A percentile compares a stretch with the other conserved stretches of the same genome.
These are phyloP conservation scores for Wickerhamomyces queroliae DNA, from an alignment of 805 yeast genomes.

Conservation along the genomic window DNA sequence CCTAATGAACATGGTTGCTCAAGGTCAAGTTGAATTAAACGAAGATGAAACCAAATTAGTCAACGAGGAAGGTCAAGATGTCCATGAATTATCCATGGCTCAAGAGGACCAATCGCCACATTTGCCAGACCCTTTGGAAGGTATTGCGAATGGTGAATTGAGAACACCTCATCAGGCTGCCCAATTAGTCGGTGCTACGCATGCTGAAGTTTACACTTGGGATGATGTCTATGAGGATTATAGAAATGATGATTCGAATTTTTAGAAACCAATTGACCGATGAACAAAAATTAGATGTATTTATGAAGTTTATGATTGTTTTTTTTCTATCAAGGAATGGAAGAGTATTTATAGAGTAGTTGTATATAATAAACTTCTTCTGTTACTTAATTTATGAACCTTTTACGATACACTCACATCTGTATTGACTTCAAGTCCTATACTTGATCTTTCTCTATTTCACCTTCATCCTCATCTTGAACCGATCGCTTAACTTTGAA, in stretches of 20 bases:
- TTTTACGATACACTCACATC: no score
- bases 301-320: neutral
- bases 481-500: neutral
- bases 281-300: neutral
- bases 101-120: conserved; percentile 2
- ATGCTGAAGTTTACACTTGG: conserved; percentile 20
- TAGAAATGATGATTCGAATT: conserved; percentile 20
- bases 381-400: no score
- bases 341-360: no score
- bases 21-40: conserved; percentile 18
- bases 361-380: no score
- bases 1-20: conserved; percentile 19
- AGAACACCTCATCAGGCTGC: conserved; percentile 20
- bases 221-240: conserved; percentile 25
- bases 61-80: conserved; percentile 19
- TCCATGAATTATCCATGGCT: conserved; percentile 11
- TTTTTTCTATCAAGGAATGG: no score
- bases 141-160: conserved; percentile 13
- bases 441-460: neutral
- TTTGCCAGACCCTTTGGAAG: conserved; percentile 23
- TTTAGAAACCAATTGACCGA: conserved; percentile 4
- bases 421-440: neutral
- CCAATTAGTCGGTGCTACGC: conserved; percentile 10
- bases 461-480: neutral
- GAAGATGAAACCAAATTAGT: conserved; percentile 19